Evolutionary conservation across 768 basidiomycete genomes (phyloP).

Genomic region (Strobilomyces dryophilus): DNA sequence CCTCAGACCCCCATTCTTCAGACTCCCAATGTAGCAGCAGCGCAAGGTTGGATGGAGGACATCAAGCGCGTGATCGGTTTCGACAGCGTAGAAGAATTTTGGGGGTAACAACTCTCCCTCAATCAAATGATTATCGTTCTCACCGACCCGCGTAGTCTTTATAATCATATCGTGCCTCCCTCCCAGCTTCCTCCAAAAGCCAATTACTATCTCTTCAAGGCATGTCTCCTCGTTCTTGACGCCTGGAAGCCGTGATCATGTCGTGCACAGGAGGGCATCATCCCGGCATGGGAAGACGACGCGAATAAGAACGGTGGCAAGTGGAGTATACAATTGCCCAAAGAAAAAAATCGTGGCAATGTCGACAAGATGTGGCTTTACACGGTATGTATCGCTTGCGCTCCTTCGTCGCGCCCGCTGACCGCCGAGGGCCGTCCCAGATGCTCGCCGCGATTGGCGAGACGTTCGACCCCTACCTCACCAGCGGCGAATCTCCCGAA

Average conservation of each 20-base stretch:
- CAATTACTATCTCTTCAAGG: constrained; percentile 99
- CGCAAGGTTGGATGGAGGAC: constrained; percentile 97
- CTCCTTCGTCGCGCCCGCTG: neutral
- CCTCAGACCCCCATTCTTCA: constrained; percentile 70
- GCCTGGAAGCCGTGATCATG: constrained; percentile 4
- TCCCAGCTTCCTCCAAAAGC: constrained; percentile 91
- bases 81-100: constrained; percentile 98
- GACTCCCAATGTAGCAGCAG: constrained; percentile 69
- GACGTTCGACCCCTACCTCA: constrained; percentile 89
- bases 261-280: constrained; percentile 75
- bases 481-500: constrained; percentile 39
- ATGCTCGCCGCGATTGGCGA: constrained; percentile 99
- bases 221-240: constrained; percentile 28
- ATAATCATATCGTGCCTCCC: constrained; percentile 97
- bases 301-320: constrained; percentile 97
- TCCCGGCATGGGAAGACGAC: constrained; percentile 96
- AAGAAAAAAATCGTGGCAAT: constrained; percentile 80
- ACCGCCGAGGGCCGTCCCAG: constrained; percentile 39
- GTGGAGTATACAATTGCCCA: constrained; percentile 97
- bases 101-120: constrained; percentile 67
- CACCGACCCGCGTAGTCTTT: constrained; percentile 51
- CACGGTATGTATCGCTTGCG: constrained; percentile 54
- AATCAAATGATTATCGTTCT: constrained; percentile 1
- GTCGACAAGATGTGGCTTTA: constrained; percentile 99
- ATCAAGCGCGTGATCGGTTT: constrained; percentile 96